Evolutionary conservation across 495 filamentous ascomycete genomes (phyloP), one percentile per base, ranked within the genome.

Genomic region (Cercophora samala): DNA sequence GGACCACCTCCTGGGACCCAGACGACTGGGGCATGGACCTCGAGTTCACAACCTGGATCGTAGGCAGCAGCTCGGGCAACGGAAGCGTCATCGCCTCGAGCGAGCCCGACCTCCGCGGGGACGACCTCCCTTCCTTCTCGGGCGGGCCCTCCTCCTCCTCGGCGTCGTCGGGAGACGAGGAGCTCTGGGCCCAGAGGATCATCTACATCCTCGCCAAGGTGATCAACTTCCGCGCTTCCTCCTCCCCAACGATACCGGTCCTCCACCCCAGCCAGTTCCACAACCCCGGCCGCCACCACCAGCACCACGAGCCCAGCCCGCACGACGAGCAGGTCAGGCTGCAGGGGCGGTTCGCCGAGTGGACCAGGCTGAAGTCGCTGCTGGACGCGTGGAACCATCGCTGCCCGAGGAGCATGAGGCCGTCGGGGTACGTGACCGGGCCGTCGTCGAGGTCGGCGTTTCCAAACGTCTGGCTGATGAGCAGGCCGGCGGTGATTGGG

Each of bases 21-120:
- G 93, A 97, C 75, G 86, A 90, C 5, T 98, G 95, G 95, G 90
- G 90, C 2, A 77, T 98, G 52, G 90, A 97, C 70, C 89, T 97
- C 85, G 85, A 92, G 65, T 89, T 95, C 68, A 76, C 63, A 18
- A 77, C 72, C 21, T 66, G 66, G 61, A 68, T 60, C 1, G 68
- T 69, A 1, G 63, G 60, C 53, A 72, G 62, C 25, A 52, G 61
- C 21, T 58, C 66, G 46, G 53, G 64, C 42, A 62, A 66, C 54
- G 53, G 64, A 25, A 72, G 67, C 59, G 62, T 70, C 46, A 22
- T 54, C n/a, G 93, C 69, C 67, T 87, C 3, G 91, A 90, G 59
- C n/a, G 51, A 9, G 19, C 59, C 25, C 90, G 85, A 85, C 6
- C n/a, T n/a, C n/a, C 84, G 91, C 72, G 82, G 86, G 19, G 90